Base-by-base conservation (phyloP, 148 eudicot genomes). In the Selenicereus undatus region DNA sequence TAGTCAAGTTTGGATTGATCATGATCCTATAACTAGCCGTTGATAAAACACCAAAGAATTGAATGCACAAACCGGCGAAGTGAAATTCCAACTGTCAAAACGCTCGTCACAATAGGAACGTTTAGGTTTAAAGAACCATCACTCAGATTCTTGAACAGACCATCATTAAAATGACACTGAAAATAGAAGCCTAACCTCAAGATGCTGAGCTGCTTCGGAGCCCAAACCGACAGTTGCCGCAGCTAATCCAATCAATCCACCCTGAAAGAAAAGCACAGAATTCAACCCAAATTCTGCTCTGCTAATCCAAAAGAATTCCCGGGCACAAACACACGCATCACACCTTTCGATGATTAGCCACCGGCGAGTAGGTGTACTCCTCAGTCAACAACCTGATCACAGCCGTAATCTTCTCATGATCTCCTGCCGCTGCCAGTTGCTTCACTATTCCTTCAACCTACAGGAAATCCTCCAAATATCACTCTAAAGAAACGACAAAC, bases 391-490 rank as follows among this genome's bases (percentile, higher is more conserved):
- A 79, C 80, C 88, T 93, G 88, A 96, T 92, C 82, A 96, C 97
- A 42, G 95, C 95, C 75, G 89, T 85, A 62, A 96, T 92, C 85
- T 89, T 96, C 76, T 91, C 93, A 79, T 96, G 99, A 82, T 96
- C 98, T 56, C 93, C 94, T 0, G 88, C 87, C 65, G 58, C 78
- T 3, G 91, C 86, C 77, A 94, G 83, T 76, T 89, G 91, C 91
- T 93, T 96, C 82, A 96, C 99, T 74, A 96, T 88, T 80, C 99
- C 99, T 90, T 96, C 99, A 76, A 96, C 92, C 99, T 96, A 81
- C 76, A 74, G 45, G 76, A 73, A 69, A 43, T 65, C 27, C 76
- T 50, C 2, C 42, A 62, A 78, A 43, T 18, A 64, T 64, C 68
- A 64, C 68, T 64, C 12, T 39, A 39, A 39, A 39, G 43, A 39